Base-by-base conservation (phyloP, 441 rosid species). In the Croton setiger region DNA sequence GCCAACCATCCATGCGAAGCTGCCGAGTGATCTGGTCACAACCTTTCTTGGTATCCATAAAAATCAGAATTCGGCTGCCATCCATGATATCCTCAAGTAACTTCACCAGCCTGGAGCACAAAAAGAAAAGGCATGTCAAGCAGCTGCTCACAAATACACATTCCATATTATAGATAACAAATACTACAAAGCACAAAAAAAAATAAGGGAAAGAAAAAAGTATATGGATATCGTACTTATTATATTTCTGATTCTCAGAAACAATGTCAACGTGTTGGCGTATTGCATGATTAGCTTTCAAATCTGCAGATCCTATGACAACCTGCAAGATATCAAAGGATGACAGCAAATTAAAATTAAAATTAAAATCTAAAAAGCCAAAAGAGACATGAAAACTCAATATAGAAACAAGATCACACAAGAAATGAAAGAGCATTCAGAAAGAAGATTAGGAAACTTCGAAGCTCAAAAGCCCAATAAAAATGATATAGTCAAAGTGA, bases 1-100 rank as follows among this genome's bases (percentile, higher is more conserved):
- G 97, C 98, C 98, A 94, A 35, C 98, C 98, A 81, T 94, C 98
- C 96, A 88, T 85, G 60, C 98, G 98, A 71, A 94, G 97, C 77
- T 92, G 97, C 55, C 98, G 87, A 66, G 98, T 94, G 65, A 94
- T 79, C 74, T 91, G 97, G 79, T 94, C 98, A 82, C 97, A 94
- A 3, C 97, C 97, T 74, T 94, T 94, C 87, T 94, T 91, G 7
- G 98, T 94, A 74, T 94, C 98, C 80, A 91, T 84, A 74, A 94
- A 94, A 65, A 94, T 90, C 66, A 94, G 82, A 73, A 94, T 89
- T 41, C 97, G 86, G 80, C 97, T 89, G 36, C 98, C 98, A 81
- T 94, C 98, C 98, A 94, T 92, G 73, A 94, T 94, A 78, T 94
- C 98, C 78, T 92, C 98, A 45, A 94, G 89, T 82, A 94, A 80